Evolutionary conservation across 176 grass and related monocot genomes (phyloP).

Genomic region (Chloris gayana): DNA sequence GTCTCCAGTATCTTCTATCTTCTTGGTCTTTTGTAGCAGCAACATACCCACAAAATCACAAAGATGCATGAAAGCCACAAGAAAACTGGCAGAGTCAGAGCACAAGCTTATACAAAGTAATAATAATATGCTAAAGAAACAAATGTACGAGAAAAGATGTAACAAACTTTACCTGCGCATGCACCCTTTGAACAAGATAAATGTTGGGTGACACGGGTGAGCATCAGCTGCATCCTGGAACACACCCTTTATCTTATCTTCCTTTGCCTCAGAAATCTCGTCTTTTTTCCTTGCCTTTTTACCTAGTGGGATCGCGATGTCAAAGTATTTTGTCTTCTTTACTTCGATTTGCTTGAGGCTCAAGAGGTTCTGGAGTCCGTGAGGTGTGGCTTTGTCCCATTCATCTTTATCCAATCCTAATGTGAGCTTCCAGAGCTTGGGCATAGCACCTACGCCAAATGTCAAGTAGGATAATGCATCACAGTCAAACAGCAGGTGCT

Average conservation of each 20-base stretch:
- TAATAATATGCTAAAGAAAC: no score
- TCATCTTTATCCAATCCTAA: background rate
- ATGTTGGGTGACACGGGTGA: background rate
- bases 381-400: background rate
- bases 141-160: no score
- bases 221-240: background rate
- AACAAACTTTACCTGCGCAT: no score
- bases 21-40: no score
- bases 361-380: background rate
- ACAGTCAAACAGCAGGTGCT: background rate
- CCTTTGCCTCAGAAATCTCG: background rate
- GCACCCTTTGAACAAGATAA: background rate
- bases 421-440: no score
- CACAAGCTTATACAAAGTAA: no score
- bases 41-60: no score
- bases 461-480: background rate
- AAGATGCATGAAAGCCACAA: no score
- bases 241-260: background rate
- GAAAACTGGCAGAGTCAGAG: no score
- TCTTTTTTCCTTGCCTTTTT: no score
- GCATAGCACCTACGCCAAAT: background rate
- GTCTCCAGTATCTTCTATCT: no score
- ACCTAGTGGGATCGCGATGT: no score
- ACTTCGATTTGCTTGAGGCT: background rate
- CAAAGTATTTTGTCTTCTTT: background rate